Percentiles rank a stretch among this genome's conserved stretches.
These are phyloP conservation scores for Leucocoprinus sp. DNA, from an alignment of 768 basidiomycete genomes.

Conservation along the genomic window DNA sequence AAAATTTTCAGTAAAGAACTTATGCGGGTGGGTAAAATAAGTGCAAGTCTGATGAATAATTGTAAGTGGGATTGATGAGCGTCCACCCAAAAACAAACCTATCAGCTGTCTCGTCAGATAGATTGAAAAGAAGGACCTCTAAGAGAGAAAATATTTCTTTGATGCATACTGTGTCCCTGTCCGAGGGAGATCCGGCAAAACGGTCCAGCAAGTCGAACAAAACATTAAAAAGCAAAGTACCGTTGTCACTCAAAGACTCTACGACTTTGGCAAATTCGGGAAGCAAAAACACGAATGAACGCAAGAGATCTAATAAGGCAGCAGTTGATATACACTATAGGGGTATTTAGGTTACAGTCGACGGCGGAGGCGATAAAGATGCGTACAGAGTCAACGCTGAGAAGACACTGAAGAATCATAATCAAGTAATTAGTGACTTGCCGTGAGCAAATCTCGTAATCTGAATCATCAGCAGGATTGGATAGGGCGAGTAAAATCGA, in stretches of 20 bases:
- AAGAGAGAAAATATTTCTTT: slow-evolving; percentile 37
- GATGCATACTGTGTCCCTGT: neutral
- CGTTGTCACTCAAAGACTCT: slow-evolving; percentile 19
- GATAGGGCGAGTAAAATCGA: slow-evolving; percentile 40
- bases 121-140: slow-evolving; percentile 44
- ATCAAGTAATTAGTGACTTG: slow-evolving; percentile 29
- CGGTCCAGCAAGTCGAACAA: slow-evolving; percentile 1
- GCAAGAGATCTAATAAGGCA: slow-evolving; percentile 46
- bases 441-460: slow-evolving; percentile 24
- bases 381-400: slow-evolving; percentile 33
- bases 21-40: slow-evolving; percentile 29
- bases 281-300: slow-evolving; percentile 35
- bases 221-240: slow-evolving; percentile 24
- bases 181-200: neutral
- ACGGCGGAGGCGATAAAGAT: neutral
- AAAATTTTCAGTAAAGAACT: slow-evolving; percentile 41
- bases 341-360: slow-evolving; percentile 10
- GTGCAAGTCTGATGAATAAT: slow-evolving; percentile 34
- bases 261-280: slow-evolving; percentile 27
- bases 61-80: slow-evolving; percentile 2
- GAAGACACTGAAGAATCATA: slow-evolving; percentile 31
- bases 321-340: slow-evolving; percentile 36
- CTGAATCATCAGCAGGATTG: slow-evolving; percentile 22
- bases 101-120: slow-evolving; percentile 33
- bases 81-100: slow-evolving; percentile 18